These are phyloP conservation scores for Filobasidium uniguttulatum DNA, from an alignment of 1,284 basidiomycete genomes.

Conservation along the genomic window DNA sequence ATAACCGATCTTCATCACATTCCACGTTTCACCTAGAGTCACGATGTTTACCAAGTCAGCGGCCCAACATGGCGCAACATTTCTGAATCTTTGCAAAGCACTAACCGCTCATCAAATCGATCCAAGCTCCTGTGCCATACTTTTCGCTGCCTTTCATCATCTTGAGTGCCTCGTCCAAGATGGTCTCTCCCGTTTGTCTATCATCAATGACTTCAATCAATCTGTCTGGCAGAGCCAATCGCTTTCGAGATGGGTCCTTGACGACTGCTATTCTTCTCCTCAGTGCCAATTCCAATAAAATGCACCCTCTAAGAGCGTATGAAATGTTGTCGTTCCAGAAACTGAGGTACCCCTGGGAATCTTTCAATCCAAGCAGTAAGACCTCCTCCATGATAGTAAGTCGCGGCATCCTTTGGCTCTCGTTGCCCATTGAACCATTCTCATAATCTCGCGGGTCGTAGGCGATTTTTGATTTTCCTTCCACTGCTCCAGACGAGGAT, in stretches of 20 bases:
- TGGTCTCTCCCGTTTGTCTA: conserved; percentile 80
- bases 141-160: conserved; percentile 74
- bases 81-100: conserved; percentile 8
- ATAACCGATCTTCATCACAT: conserved; percentile 95
- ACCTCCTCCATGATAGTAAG: conserved; percentile 97
- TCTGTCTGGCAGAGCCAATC: conserved; percentile 64
- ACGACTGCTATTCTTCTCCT: conserved; percentile 78
- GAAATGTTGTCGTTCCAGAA: conserved; percentile 99
- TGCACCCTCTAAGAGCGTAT: conserved; percentile 85
- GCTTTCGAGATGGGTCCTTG: conserved; percentile 62
- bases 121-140: conserved; percentile 82
- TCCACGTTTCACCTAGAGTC: conserved; percentile 92
- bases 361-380: conserved; percentile 74
- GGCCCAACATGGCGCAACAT: neutral
- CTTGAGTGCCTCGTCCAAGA: conserved; percentile 85
- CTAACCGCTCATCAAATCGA: conserved; percentile 81
- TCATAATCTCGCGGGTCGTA: conserved; percentile 87
- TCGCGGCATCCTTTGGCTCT: conserved; percentile 61
- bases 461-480: conserved; percentile 71
- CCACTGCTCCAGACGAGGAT: conserved; percentile 49
- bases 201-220: conserved; percentile 83
- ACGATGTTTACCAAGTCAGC: neutral
- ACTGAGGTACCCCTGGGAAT: conserved; percentile 72
- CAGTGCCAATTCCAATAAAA: conserved; percentile 83
- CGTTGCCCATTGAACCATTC: conserved; percentile 46